A percentile compares a stretch with the other conserved stretches of the same genome.
These are phyloP conservation scores for Ceratocystis cacaofunesta DNA, from an alignment of 2,329 filamentous ascomycete genomes.

Conservation along the genomic window DNA sequence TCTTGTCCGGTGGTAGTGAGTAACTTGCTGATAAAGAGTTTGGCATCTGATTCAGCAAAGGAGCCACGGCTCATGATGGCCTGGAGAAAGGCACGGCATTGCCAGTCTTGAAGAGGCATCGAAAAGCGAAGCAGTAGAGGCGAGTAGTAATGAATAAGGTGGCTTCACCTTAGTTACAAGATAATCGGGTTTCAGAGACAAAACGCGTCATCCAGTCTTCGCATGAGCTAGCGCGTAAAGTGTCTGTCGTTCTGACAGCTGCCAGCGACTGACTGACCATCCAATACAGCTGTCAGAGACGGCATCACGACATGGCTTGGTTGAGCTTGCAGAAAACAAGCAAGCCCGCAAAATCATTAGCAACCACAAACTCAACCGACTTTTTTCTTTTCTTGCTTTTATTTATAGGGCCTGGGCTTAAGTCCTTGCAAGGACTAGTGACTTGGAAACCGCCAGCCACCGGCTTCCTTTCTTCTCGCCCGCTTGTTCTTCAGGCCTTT, in stretches of 20 bases:
- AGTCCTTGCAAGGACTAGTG: not conserved
- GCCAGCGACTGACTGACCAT: not conserved
- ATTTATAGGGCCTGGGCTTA: not conserved
- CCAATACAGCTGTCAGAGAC: not conserved
- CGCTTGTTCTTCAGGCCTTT: not conserved
- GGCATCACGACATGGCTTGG: too few relatives aligned
- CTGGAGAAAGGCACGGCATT: conserved; percentile 74
- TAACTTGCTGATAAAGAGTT: conserved; percentile 62
- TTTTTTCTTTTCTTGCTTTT: not conserved
- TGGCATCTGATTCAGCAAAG: conserved; percentile 60
- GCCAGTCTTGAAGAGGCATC: conserved; percentile 6
- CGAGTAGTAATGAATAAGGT: not conserved
- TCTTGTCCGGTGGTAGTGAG: conserved; percentile 39
- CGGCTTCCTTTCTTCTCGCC: not conserved
- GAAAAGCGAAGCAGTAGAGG: not conserved
- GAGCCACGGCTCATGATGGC: conserved; percentile 66
- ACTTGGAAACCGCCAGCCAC: not conserved
- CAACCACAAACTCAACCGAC: not conserved
- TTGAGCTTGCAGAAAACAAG: not conserved
- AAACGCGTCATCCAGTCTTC: not conserved
- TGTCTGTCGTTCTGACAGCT: not conserved
- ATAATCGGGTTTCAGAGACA: too few relatives aligned
- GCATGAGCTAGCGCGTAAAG: not conserved
- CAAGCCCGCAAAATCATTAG: not conserved
- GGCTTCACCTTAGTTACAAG: not conserved